These are phyloP conservation scores for Cucurbita argyrosperma DNA, from an alignment of 306 rosid species.

Conservation along the genomic window DNA sequence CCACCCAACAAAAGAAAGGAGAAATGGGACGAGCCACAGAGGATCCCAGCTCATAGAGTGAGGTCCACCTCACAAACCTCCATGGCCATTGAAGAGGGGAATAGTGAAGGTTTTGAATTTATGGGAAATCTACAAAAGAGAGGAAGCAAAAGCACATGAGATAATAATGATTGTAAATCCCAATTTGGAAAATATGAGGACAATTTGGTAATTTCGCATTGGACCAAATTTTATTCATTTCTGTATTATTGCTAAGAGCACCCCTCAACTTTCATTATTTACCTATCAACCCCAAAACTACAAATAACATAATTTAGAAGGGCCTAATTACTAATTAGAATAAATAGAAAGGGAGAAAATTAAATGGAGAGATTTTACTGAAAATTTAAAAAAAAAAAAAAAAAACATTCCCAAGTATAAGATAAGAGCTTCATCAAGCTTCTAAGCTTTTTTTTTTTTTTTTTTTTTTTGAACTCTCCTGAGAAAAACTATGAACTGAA, in stretches of 20 bases:
- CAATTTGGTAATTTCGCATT: neutral
- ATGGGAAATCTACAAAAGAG: constrained; percentile 2
- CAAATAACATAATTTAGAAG: neutral
- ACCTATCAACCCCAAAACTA: neutral
- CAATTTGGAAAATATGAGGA: neutral
- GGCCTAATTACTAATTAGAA: neutral
- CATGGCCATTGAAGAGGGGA: neutral
- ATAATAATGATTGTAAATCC: neutral
- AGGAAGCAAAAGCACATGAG: constrained; percentile 1
- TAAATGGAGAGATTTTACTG: constrained; percentile 2
- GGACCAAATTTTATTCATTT: neutral
- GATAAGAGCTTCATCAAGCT: constrained; percentile 13
- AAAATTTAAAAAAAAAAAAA: constrained; percentile 6
- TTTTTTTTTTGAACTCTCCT: neutral
- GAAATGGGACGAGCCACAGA: neutral
- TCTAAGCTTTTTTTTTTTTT: neutral
- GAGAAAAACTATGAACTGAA: constrained; percentile 14
- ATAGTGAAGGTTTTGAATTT: neutral
- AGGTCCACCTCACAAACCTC: constrained; percentile 9
- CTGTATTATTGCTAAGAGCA: neutral
- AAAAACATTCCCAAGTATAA: constrained; percentile 37
- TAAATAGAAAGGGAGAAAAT: neutral
- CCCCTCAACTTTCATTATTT: neutral
- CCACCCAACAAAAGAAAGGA: neutral
- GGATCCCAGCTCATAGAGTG: neutral